Percentiles rank a stretch among this genome's conserved stretches.
Evolutionary conservation across 257 asterid genomes (phyloP).

Genomic region (Capsicum pubescens): DNA sequence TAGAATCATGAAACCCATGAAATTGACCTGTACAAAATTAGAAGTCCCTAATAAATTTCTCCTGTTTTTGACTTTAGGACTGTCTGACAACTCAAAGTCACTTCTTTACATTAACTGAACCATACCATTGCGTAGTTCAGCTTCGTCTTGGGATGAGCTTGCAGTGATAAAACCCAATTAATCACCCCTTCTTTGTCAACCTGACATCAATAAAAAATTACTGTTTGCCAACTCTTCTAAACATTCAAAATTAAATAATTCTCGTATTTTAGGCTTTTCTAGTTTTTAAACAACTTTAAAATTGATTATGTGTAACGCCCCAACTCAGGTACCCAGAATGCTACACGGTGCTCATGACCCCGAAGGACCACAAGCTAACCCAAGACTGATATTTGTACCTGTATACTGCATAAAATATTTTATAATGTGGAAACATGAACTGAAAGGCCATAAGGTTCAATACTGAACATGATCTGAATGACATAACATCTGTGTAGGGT

Average conservation of each 20-base stretch:
- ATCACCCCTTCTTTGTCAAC: constrained; percentile 72
- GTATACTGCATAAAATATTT: no score
- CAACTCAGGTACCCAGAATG: no score
- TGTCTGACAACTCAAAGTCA: constrained; percentile 22
- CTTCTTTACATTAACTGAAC: constrained; percentile 25
- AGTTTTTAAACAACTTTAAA: background rate
- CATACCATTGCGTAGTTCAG: constrained; percentile 62
- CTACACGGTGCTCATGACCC: no score
- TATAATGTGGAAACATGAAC: no score
- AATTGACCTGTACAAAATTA: constrained; percentile 40
- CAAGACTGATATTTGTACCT: no score
- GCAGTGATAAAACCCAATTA: constrained; percentile 85
- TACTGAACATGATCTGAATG: no score
- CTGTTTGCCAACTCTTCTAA: background rate
- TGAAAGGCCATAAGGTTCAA: no score
- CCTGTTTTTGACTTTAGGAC: constrained; percentile 27
- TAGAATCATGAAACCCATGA: constrained; percentile 95
- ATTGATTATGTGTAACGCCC: background rate
- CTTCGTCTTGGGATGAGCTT: constrained; percentile 70
- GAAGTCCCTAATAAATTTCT: background rate
- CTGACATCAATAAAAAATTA: constrained; percentile 42
- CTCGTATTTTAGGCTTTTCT: background rate
- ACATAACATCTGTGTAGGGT: no score
- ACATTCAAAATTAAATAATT: background rate
- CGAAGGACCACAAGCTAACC: no score